Conservation (phyloP, 805 yeast genomes). For the Maudiozyma saulgeensis region DNA sequence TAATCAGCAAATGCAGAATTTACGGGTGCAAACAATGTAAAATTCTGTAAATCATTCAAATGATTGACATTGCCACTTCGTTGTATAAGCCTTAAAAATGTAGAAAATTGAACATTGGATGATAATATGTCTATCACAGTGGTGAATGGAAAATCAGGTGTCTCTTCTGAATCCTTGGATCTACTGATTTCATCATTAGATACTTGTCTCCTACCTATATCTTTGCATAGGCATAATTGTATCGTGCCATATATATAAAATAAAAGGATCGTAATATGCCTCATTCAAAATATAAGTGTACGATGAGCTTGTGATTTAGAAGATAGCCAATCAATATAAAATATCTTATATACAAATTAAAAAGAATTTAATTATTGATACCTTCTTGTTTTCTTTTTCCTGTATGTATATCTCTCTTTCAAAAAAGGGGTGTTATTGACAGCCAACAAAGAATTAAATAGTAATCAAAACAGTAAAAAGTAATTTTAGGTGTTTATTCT, state of each 20-base stretch:
- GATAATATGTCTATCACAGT: conserved; percentile 65
- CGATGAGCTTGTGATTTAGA: not conserved
- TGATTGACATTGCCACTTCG: conserved; percentile 51
- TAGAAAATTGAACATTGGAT: conserved; percentile 55
- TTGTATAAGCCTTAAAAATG: conserved; percentile 53
- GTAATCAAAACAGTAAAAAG: no score
- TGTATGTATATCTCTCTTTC: no score
- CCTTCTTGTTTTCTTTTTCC: no score
- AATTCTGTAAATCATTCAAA: conserved; percentile 48
- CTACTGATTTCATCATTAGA: not conserved
- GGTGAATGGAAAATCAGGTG: conserved; percentile 22
- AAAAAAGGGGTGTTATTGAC: no score
- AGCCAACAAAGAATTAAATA: no score
- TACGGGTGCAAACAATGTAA: conserved; percentile 72
- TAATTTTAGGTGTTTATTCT: no score
- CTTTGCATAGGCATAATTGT: not conserved
- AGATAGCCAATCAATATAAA: no score
- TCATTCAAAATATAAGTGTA: not conserved
- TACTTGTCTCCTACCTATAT: not conserved
- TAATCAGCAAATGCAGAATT: conserved; percentile 56
- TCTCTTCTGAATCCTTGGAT: not conserved
- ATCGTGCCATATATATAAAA: not conserved
- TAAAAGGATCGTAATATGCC: not conserved
- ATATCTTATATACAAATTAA: no score
- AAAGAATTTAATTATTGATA: no score